Evolutionary conservation across 352 stramenopile species (phyloP).

Genomic region (Thalassiosira sp.): DNA sequence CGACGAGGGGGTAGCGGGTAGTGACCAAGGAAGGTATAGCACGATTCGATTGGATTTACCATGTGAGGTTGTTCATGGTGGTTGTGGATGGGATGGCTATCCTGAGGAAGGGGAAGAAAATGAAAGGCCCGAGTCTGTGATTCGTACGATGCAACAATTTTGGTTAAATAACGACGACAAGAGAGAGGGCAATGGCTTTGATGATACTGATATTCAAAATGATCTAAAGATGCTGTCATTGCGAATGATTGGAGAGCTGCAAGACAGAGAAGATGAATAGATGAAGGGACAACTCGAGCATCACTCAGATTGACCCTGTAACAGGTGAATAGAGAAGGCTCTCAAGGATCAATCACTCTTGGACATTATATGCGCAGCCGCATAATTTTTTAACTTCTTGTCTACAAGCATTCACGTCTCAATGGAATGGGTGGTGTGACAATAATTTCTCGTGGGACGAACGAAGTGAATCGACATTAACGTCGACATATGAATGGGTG

Average conservation of each 20-base stretch:
- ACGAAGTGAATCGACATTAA: too few relatives aligned
- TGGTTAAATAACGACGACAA: constrained; percentile 19
- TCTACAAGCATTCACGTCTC: too few relatives aligned
- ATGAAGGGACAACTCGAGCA: too few relatives aligned
- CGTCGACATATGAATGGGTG: too few relatives aligned
- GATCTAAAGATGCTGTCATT: constrained; percentile 72
- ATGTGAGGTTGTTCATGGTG: constrained; percentile 55
- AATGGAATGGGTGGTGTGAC: too few relatives aligned
- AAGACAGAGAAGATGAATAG: neutral
- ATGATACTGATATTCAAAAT: constrained; percentile 51
- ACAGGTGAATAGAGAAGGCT: too few relatives aligned
- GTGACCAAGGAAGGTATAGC: constrained; percentile 44
- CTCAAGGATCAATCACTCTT: too few relatives aligned
- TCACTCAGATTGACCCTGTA: too few relatives aligned
- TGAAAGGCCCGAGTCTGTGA: constrained; percentile 24
- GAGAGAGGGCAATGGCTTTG: constrained; percentile 27
- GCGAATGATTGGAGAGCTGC: constrained; percentile 23
- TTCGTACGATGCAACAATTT: constrained; percentile 32
- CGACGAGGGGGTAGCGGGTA: constrained; percentile 9
- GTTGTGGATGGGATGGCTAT: constrained; percentile 4
- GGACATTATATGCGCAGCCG: too few relatives aligned
- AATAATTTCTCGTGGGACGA: too few relatives aligned
- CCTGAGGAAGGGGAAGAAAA: constrained; percentile 45
- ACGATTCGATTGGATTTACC: constrained; percentile 70
- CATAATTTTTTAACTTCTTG: too few relatives aligned